Evolutionary conservation across 2,329 filamentous ascomycete species (phyloP).

Genomic region (Cordyceps javanica): DNA sequence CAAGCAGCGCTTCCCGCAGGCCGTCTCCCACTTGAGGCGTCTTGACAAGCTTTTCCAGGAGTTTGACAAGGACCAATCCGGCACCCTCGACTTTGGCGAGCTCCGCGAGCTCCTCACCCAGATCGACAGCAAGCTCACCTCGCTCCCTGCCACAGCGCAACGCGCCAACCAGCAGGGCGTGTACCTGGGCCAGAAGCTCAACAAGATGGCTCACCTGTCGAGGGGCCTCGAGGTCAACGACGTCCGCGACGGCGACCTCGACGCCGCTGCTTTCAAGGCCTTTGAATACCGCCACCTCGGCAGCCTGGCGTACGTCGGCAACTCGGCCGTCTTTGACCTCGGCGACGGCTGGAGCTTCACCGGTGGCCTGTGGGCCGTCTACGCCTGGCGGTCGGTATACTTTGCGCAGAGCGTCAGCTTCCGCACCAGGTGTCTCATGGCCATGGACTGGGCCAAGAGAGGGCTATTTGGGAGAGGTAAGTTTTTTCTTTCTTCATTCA

Average conservation of each 20-base stretch:
- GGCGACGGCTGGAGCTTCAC: constrained; percentile 68
- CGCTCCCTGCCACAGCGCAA: constrained; percentile 89
- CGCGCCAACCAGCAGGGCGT: constrained; percentile 92
- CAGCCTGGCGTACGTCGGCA: constrained; percentile 89
- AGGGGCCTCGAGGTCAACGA: constrained; percentile 74
- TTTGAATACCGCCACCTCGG: constrained; percentile 94
- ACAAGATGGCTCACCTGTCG: constrained; percentile 74
- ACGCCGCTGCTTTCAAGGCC: constrained; percentile 86
- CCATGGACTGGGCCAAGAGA: constrained; percentile 99
- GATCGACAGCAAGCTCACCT: constrained; percentile 93
- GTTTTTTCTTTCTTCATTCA: constrained; percentile 27
- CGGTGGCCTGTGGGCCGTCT: constrained; percentile 87
- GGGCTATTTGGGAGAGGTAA: constrained; percentile 91
- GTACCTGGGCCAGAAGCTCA: constrained; percentile 91
- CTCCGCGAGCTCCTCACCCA: constrained; percentile 80
- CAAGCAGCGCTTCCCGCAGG: constrained; percentile 85
- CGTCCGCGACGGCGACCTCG: constrained; percentile 80
- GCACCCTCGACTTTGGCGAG: constrained; percentile 91
- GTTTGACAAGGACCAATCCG: constrained; percentile 89
- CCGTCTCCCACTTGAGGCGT: constrained; percentile 76
- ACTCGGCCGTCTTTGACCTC: constrained; percentile 91
- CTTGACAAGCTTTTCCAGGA: constrained; percentile 85
- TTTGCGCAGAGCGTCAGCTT: constrained; percentile 97
- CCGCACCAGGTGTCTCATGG: constrained; percentile 77
- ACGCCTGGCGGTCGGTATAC: constrained; percentile 93